Evolutionary conservation across 345 rosid species (phyloP).

Genomic region (Lepidium didymum): DNA sequence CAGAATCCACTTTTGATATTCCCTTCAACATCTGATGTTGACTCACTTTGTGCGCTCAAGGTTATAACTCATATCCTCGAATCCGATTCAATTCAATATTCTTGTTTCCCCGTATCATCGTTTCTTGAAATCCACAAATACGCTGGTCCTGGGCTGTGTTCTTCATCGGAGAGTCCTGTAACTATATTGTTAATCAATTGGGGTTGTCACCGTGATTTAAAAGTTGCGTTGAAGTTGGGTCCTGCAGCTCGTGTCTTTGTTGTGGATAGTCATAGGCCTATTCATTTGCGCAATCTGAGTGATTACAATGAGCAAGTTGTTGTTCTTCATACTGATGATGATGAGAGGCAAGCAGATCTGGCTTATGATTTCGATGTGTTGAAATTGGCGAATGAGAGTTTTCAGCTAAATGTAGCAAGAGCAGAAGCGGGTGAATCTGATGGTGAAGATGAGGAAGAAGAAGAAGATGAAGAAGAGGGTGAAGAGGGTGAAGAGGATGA

Average conservation of each 20-base stretch:
- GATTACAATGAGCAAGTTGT: slow-evolving; percentile 66
- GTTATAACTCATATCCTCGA: slow-evolving; percentile 72
- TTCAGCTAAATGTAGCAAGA: slow-evolving; percentile 31
- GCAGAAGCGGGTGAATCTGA: background rate
- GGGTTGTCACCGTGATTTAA: slow-evolving; percentile 90
- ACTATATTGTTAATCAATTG: slow-evolving; percentile 72
- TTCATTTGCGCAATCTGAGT: slow-evolving; percentile 82
- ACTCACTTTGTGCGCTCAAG: slow-evolving; percentile 84
- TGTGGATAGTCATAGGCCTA: slow-evolving; percentile 89
- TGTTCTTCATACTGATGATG: slow-evolving; percentile 75
- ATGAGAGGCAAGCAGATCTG: slow-evolving; percentile 78
- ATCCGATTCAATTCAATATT: slow-evolving; percentile 84
- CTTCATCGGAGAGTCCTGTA: slow-evolving; percentile 40
- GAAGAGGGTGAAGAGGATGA: background rate
- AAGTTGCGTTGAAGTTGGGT: slow-evolving; percentile 47
- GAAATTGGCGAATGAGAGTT: slow-evolving; percentile 63
- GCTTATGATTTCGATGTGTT: slow-evolving; percentile 74
- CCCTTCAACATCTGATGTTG: slow-evolving; percentile 91
- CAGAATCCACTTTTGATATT: slow-evolving; percentile 69
- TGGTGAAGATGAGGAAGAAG: slow-evolving; percentile 29
- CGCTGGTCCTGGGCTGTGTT: slow-evolving; percentile 48
- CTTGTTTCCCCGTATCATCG: slow-evolving; percentile 92
- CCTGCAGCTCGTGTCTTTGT: slow-evolving; percentile 60
- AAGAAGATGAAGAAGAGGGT: slow-evolving; percentile 27
- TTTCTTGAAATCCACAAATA: slow-evolving; percentile 72